Evolutionary conservation across 805 yeast genomes (phyloP).

Genomic region (Suhomyces sp.): DNA sequence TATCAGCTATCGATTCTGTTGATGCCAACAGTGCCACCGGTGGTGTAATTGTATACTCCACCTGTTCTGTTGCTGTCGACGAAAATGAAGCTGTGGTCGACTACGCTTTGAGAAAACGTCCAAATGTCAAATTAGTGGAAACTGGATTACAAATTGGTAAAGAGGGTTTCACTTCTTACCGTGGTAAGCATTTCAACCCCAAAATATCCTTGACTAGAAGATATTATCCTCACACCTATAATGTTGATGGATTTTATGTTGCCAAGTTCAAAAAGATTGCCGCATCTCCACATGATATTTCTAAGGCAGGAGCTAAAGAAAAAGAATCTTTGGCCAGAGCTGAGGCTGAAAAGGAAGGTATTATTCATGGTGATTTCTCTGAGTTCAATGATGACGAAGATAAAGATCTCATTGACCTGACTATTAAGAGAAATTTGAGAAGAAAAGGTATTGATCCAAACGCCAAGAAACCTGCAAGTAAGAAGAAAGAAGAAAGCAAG

Average conservation of each 20-base stretch:
- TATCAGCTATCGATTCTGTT: slow-evolving; percentile 96
- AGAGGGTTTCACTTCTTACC: slow-evolving; percentile 88
- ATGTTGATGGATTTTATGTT: slow-evolving; percentile 97
- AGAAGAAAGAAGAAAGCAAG: slow-evolving; percentile 12
- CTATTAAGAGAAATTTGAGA: slow-evolving; percentile 61
- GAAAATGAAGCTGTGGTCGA: slow-evolving; percentile 99
- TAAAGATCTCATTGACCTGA: slow-evolving; percentile 63
- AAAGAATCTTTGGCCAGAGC: slow-evolving; percentile 79
- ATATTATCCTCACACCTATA: slow-evolving; percentile 97
- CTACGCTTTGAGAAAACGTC: slow-evolving; percentile 92
- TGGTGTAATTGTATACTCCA: slow-evolving; percentile 92
- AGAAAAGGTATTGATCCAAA: slow-evolving; percentile 74
- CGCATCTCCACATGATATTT: slow-evolving; percentile 77
- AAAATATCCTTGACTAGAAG: slow-evolving; percentile 80
- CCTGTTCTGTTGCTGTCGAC: slow-evolving; percentile 97
- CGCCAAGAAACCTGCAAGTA: slow-evolving; percentile 8
- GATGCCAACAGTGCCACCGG: slow-evolving; percentile 91
- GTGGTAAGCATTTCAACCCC: slow-evolving; percentile 88
- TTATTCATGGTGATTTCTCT: slow-evolving; percentile 85
- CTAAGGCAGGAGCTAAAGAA: slow-evolving; percentile 85
- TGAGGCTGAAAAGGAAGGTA: slow-evolving; percentile 77
- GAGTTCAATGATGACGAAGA: slow-evolving; percentile 76
- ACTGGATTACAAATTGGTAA: slow-evolving; percentile 92
- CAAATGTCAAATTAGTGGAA: slow-evolving; percentile 91
- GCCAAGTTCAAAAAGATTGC: slow-evolving; percentile 94